phyloP scores from a whole-genome alignment of 306 rosid species.

The Cucurbita pepo region DNA sequence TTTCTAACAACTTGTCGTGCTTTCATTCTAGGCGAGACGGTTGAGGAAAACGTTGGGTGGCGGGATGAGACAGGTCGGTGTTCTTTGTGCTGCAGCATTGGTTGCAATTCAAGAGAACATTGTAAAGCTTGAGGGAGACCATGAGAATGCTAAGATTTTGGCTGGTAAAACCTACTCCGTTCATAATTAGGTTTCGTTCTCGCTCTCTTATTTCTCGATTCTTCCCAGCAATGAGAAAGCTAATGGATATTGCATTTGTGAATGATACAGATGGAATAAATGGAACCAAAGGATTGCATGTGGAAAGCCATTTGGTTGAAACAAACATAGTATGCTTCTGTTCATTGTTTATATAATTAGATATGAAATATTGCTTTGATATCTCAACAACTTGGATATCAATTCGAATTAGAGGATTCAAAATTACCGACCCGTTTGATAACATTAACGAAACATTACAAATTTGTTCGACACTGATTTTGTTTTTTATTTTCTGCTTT shows the following conservation, averaged over 20 bases:
- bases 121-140: slow-evolving; percentile 59
- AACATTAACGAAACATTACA: not conserved
- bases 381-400: not conserved
- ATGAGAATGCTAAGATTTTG: slow-evolving; percentile 55
- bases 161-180: slow-evolving; percentile 36
- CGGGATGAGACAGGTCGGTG: slow-evolving; percentile 86
- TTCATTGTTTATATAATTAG: not conserved
- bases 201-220: not conserved
- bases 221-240: not conserved
- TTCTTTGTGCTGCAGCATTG: slow-evolving; percentile 81
- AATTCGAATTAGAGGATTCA: not conserved
- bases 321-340: slow-evolving; percentile 68
- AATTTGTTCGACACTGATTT: not conserved
- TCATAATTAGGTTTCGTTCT: not conserved
- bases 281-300: slow-evolving; percentile 38
- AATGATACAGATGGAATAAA: slow-evolving; percentile 37
- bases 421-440: not conserved
- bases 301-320: slow-evolving; percentile 35
- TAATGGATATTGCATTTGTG: not conserved
- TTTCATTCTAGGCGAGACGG: slow-evolving; percentile 44
- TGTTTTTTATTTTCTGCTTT: not conserved
- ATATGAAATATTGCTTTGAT: not conserved
- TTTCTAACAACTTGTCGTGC: not conserved
- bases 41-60: slow-evolving; percentile 92
- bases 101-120: slow-evolving; percentile 66